These are phyloP conservation scores for Hemisphaericaspora subhashii DNA, from an alignment of 1,139 yeast species.

Conservation along the genomic window DNA sequence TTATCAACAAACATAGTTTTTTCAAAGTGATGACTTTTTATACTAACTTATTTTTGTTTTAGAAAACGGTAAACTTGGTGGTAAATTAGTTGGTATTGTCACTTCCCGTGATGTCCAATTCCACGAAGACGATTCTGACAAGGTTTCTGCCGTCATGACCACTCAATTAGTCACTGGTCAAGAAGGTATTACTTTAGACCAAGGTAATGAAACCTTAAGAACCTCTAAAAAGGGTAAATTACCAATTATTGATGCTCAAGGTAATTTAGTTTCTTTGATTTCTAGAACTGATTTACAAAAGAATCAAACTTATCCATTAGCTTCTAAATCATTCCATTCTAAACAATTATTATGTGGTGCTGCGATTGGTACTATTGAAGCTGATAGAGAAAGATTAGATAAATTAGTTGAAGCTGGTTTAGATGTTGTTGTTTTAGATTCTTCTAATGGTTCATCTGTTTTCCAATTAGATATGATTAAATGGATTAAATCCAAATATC, in stretches of 20 bases:
- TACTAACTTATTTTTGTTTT: conserved; percentile 21
- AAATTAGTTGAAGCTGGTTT: conserved; percentile 94
- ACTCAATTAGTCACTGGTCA: conserved; percentile 81
- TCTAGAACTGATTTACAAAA: conserved; percentile 97
- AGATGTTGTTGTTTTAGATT: conserved; percentile 93
- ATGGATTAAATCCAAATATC: conserved; percentile 82
- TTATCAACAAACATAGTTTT: neutral
- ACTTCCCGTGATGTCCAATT: conserved; percentile 98
- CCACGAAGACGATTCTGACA: conserved; percentile 67
- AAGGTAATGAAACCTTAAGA: conserved; percentile 90
- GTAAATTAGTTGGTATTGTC: conserved; percentile 90
- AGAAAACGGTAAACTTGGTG: conserved; percentile 86
- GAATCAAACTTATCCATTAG: conserved; percentile 90
- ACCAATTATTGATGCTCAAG: conserved; percentile 80
- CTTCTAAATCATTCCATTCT: conserved; percentile 89
- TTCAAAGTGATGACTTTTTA: conserved; percentile 18
- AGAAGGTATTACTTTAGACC: conserved; percentile 74
- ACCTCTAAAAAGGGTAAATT: conserved; percentile 95
- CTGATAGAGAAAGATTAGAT: conserved; percentile 81
- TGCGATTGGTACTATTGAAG: conserved; percentile 90
- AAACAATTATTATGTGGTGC: conserved; percentile 99
- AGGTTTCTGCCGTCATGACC: conserved; percentile 84
- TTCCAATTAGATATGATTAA: conserved; percentile 92
- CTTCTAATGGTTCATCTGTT: conserved; percentile 95
- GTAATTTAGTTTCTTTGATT: conserved; percentile 81